phyloP scores from a whole-genome alignment of 495 filamentous ascomycete species.

The Apodospora peruviana region DNA sequence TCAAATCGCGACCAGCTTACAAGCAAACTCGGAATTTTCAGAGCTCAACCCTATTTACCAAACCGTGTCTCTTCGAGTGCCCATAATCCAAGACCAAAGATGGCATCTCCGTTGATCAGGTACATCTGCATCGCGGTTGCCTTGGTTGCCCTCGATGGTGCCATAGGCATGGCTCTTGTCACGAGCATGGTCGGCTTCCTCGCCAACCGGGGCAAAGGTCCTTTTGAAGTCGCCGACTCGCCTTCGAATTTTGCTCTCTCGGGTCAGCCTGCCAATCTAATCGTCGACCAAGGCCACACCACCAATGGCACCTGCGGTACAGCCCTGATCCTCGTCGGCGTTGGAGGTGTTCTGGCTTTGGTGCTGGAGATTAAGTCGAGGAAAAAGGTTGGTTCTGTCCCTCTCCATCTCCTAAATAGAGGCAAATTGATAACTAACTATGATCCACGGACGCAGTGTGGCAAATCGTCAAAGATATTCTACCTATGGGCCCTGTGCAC shows the following conservation, averaged over 20 bases:
- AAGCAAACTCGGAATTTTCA: too few species aligned
- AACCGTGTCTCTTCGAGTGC: too few species aligned
- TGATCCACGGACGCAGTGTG: conserved; percentile 8
- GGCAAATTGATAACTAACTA: conserved; percentile 7
- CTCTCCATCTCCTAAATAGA: neutral
- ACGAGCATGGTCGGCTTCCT: conserved; percentile 46
- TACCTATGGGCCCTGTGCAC: conserved; percentile 34
- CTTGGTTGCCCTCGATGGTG: conserved; percentile 36
- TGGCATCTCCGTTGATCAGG: conserved; percentile 7
- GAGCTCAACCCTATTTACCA: too few species aligned
- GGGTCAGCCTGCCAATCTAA: conserved; percentile 35
- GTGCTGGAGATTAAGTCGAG: conserved; percentile 26
- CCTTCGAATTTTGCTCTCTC: conserved; percentile 25
- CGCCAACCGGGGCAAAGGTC: conserved; percentile 31
- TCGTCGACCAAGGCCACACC: conserved; percentile 43
- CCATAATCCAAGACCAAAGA: neutral
- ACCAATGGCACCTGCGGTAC: conserved; percentile 47
- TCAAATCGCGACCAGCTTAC: neutral
- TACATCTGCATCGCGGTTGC: conserved; percentile 25
- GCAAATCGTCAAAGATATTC: conserved; percentile 25
- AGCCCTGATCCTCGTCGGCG: conserved; percentile 42
- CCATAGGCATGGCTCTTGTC: conserved; percentile 41
- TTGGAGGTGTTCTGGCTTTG: conserved; percentile 38
- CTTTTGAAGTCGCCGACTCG: conserved; percentile 25
- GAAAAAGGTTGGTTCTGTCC: conserved; percentile 11